Percentiles rank a stretch among this genome's conserved stretches.
Conservation (phyloP, 371 early-diverging fungal genomes). For the Mortierella sp. region DNA sequence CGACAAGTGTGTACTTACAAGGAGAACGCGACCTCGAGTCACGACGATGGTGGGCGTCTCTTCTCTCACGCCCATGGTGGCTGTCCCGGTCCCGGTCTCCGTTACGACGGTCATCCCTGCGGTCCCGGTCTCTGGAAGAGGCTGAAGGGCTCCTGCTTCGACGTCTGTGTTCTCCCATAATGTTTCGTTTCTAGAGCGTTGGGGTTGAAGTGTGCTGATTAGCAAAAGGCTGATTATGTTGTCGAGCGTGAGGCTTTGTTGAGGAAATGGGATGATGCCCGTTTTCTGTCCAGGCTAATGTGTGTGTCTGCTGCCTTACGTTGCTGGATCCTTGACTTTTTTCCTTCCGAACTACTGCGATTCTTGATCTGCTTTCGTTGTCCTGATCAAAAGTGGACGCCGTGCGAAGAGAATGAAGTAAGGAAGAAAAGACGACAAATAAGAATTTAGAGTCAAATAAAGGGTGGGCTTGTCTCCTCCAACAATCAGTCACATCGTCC, state of each 20-base stretch:
- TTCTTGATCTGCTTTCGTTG: not conserved
- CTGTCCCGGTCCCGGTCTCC: conserved; percentile 14
- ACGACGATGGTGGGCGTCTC: conserved; percentile 11
- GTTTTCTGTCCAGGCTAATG: not conserved
- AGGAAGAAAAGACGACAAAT: not conserved
- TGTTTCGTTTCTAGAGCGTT: not conserved
- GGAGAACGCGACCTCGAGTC: conserved; percentile 38
- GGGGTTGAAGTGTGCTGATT: not conserved
- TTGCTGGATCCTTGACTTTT: not conserved
- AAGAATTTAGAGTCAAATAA: too few species aligned
- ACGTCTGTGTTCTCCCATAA: conserved; percentile 39
- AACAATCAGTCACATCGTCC: too few species aligned
- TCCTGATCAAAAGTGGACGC: not conserved
- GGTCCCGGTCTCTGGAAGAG: not conserved
- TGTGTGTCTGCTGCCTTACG: not conserved
- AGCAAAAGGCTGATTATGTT: not conserved
- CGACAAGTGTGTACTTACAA: conserved; percentile 34
- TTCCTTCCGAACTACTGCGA: not conserved
- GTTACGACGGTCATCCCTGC: conserved; percentile 4
- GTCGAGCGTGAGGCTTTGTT: not conserved
- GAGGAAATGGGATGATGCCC: not conserved
- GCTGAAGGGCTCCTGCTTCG: conserved; percentile 25
- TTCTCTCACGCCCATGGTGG: conserved; percentile 12
- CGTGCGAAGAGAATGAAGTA: not conserved
- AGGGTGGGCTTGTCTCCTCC: too few species aligned